Percentiles rank a stretch among this genome's conserved stretches.
Evolutionary conservation across 257 asterid species (phyloP).

Genomic region (Salvia splendens): DNA sequence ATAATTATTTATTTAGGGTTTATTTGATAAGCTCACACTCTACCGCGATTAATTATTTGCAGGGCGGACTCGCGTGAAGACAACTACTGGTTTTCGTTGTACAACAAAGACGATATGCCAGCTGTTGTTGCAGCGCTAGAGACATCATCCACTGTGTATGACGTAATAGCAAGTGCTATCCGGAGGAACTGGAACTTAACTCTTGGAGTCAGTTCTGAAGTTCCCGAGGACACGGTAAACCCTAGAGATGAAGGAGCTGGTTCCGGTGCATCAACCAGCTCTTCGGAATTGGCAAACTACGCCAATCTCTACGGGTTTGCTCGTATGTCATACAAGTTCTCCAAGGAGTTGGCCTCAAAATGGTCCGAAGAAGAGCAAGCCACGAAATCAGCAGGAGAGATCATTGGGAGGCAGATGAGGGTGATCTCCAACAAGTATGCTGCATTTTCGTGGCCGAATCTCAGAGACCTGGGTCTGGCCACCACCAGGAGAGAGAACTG

Average conservation of each 20-base stretch:
- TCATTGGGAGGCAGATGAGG: conserved; percentile 64
- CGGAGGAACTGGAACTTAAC: conserved; percentile 52
- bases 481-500: conserved; percentile 61
- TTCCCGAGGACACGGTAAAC: no score
- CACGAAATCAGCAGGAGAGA: conserved; percentile 53
- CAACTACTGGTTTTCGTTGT: conserved; percentile 50
- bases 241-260: neutral
- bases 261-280: no score
- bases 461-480: conserved; percentile 33
- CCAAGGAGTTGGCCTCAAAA: conserved; percentile 49
- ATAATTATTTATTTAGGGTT: no score
- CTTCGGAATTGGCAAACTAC: conserved; percentile 30
- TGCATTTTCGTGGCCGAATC: conserved; percentile 64
- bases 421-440: conserved; percentile 52
- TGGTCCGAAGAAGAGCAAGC: conserved; percentile 33
- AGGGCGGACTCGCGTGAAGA: conserved; percentile 59
- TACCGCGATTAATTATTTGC: conserved; percentile 33
- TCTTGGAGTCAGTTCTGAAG: conserved; percentile 29
- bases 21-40: neutral
- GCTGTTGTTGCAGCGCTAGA: conserved; percentile 59
- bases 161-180: conserved; percentile 44
- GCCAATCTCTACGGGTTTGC: conserved; percentile 69
- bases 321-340: conserved; percentile 49
- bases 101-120: conserved; percentile 58
- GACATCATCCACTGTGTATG: conserved; percentile 39